Base-by-base conservation (phyloP, 176 grass and related monocot species). In the Oryza brachyantha region DNA sequence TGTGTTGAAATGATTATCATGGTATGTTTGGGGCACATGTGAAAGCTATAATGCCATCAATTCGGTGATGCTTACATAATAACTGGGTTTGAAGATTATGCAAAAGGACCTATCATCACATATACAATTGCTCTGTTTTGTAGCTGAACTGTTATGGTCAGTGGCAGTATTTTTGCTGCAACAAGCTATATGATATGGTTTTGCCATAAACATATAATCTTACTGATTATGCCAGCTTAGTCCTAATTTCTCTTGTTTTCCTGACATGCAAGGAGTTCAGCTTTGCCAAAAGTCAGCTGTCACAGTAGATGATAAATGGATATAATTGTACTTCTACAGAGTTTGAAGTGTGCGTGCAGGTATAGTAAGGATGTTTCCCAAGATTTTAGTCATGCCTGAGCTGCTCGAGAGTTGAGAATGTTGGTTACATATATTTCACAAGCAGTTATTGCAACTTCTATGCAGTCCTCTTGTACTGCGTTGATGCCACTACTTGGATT, bases 1-100 rank as follows among this genome's bases (percentile, higher is more conserved):
- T 41, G 66, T 84, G 29, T 16, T 4, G 35, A 75, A 66, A 75
- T 75, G 10, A 58, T 83, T 75, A 26, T 57, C 27, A 24, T 29
- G 31, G 60, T 39, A 13, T 61, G n/a, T 37, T 48, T 17, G 5
- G 13, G 7, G 10, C 27, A 67, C 2, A 46, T 81, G 28, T 55
- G 31, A 45, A 74, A 75, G 46, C 70, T 45, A 70, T 77, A 78
- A 64, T 78, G 40, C 74, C 82, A 62, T 29, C 55, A 54, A 62
- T 24, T 76, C n/a, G 71, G 55, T 63, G 65, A 63, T 84, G 52
- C 29, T 35, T 17, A 50, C 41, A 19, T 63, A 35, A 17, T 71
- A 32, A 29, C 39, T 70, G 54, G 54, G 38, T 36, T 70, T 35
- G 11, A 66, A 78, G 39, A 41, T 64, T 63, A 46, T 52, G 70